Base-by-base conservation (phyloP, 2,329 filamentous ascomycete genomes). In the Pseudogymnoascus sp. region DNA sequence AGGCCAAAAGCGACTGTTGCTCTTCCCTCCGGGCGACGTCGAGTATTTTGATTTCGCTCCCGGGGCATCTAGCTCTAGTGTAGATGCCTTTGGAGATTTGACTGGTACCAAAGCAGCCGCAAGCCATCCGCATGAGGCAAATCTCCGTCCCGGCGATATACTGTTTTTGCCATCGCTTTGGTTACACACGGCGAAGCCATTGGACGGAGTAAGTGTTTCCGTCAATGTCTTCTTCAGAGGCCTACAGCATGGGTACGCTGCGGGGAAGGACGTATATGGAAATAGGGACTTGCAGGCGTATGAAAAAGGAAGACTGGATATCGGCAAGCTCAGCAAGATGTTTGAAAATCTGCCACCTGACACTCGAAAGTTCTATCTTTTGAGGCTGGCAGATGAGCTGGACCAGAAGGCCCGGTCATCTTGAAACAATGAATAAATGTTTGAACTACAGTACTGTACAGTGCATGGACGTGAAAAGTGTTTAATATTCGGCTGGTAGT, bases 151-250 rank as follows among this genome's bases (percentile, higher is more conserved):
- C 0, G 90, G 91, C 1, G 91, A 96, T 62, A 80, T 92, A 2
- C 75, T 96, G 7, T 93, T 89, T 71, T 80, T 96, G 30, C 91
- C 91, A 0, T 84, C 90, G 0, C 80, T 94, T 67, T 96, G 92
- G 91, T 79, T 90, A 11, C 92, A 96, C 72, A 87, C 90, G 0
- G 87, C 86, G 1, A 79, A 81, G 0, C 85, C 87, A 1, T 77
- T 80, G 53, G 68, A 73, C 6, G 71, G 76, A 47, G 72, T 84
- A 63, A 91, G 89, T 66, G 78, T 96, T 6, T 90, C 90, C 0
- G 86, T 96, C n/a, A 96, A 96, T 71, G 82, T 93, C 28, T 96
- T 96, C 76, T 96, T 95, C 75, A 84, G 85, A 43, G 87, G 86
- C 64, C 76, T 94, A 8, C 76, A 84, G 2, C 76, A 71, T 2